These are phyloP conservation scores for Gonapodya sp. DNA, from an alignment of 192 early-diverging fungal genomes.

Conservation along the genomic window DNA sequence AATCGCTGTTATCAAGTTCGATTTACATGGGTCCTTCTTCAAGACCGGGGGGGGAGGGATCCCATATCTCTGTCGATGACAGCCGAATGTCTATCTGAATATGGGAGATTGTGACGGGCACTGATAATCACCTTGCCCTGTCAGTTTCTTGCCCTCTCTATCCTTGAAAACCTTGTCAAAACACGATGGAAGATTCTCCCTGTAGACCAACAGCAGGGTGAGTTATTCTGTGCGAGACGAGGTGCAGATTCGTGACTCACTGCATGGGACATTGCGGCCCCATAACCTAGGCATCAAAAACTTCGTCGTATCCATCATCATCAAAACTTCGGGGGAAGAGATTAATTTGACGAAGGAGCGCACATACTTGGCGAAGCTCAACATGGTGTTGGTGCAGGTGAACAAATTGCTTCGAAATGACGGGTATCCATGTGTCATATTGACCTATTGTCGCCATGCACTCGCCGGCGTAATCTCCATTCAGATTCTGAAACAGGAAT, in stretches of 20 bases:
- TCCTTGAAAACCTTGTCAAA: constrained; percentile 91
- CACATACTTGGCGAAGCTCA: constrained; percentile 82
- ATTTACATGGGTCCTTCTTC: not conserved
- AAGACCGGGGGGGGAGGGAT: not conserved
- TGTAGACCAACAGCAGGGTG: constrained; percentile 68
- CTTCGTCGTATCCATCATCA: constrained; percentile 86
- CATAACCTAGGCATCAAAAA: constrained; percentile 78
- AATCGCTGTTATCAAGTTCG: too few relatives aligned
- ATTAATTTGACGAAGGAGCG: constrained; percentile 61
- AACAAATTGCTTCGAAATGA: not conserved
- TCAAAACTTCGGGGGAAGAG: constrained; percentile 85
- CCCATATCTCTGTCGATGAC: not conserved
- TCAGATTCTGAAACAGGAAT: constrained; percentile 98
- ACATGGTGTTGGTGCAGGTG: constrained; percentile 95
- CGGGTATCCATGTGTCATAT: not conserved
- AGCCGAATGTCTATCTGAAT: not conserved
- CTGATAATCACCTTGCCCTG: not conserved
- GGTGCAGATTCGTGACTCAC: too few relatives aligned
- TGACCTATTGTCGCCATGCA: constrained; percentile 14
- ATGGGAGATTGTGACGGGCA: not conserved
- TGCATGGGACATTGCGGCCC: too few relatives aligned
- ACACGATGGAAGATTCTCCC: constrained; percentile 96
- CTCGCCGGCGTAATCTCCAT: not conserved
- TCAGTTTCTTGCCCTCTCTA: constrained; percentile 84
- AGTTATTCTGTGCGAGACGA: too few relatives aligned